Percentiles rank a stretch among this genome's conserved stretches.
phyloP scores from a whole-genome alignment of 1,284 basidiomycete species.

The Trichosporon sp. region DNA sequence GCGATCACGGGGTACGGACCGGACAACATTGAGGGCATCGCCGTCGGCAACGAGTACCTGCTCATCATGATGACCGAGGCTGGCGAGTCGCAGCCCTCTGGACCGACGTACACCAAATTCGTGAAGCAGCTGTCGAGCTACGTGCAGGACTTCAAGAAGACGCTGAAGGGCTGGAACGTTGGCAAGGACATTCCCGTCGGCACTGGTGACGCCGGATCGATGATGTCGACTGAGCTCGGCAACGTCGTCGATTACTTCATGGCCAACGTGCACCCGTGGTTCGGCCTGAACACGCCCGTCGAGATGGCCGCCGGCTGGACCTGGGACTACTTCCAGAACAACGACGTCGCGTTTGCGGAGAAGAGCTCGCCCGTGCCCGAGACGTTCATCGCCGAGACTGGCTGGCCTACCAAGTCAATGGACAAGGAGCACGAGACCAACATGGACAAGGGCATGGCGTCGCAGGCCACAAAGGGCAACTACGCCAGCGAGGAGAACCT shows the following conservation, averaged over 20 bases:
- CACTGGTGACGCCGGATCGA: conserved; percentile 85
- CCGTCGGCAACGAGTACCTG: conserved; percentile 70
- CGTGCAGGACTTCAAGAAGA: conserved; percentile 66
- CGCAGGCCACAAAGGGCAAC: background rate
- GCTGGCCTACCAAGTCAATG: conserved; percentile 70
- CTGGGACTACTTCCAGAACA: conserved; percentile 63
- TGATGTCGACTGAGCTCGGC: conserved; percentile 74
- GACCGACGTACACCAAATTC: conserved; percentile 44
- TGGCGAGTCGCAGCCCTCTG: conserved; percentile 36
- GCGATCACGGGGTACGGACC: conserved; percentile 74
- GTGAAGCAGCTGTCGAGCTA: conserved; percentile 63
- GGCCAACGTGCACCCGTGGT: conserved; percentile 71
- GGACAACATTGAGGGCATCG: conserved; percentile 69
- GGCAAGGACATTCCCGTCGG: conserved; percentile 70
- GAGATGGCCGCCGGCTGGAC: conserved; percentile 71
- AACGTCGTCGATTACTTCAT: conserved; percentile 69
- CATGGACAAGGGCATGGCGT: conserved; percentile 15
- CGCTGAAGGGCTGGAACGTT: conserved; percentile 60
- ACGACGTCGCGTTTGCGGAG: conserved; percentile 60
- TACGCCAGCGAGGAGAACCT: conserved; percentile 30
- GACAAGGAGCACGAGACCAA: conserved; percentile 30
- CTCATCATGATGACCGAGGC: conserved; percentile 63
- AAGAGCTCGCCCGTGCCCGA: conserved; percentile 66
- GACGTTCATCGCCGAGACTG: conserved; percentile 88
- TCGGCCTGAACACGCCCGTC: conserved; percentile 66